phyloP scores from a whole-genome alignment of 805 yeast species.

The Barnettozyma siamensis region DNA sequence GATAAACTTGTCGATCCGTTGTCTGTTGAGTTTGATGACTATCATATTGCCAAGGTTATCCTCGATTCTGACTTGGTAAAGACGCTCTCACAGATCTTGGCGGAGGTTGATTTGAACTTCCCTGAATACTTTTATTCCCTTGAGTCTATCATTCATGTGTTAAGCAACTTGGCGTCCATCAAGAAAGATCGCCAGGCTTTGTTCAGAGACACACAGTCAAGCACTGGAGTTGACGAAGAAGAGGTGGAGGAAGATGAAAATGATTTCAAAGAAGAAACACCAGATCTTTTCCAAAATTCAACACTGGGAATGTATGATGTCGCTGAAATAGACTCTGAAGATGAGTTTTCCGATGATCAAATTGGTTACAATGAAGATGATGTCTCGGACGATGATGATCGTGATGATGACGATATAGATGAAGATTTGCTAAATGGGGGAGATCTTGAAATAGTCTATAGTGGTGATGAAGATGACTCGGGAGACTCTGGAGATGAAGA shows the following conservation, averaged over 20 bases:
- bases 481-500: conserved; percentile 30
- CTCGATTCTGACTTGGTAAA: conserved; percentile 60
- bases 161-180: conserved; percentile 50
- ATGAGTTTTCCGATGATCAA: conserved; percentile 49
- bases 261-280: conserved; percentile 60
- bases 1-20: conserved; percentile 17
- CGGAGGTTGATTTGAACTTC: conserved; percentile 67
- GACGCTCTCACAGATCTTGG: conserved; percentile 52
- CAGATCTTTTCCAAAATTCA: conserved; percentile 80
- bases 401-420: conserved; percentile 27
- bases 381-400: conserved; percentile 27
- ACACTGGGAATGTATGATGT: conserved; percentile 93
- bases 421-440: conserved; percentile 16
- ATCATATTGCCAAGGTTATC: conserved; percentile 56
- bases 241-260: conserved; percentile 50
- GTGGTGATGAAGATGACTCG: conserved; percentile 31
- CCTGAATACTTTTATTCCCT: conserved; percentile 59
- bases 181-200: conserved; percentile 51
- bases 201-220: conserved; percentile 40
- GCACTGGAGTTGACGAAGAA: conserved; percentile 47
- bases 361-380: conserved; percentile 42
- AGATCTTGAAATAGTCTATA: conserved; percentile 27
- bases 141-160: conserved; percentile 52
- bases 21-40: conserved; percentile 54
- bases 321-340: conserved; percentile 62